These are phyloP conservation scores for Ogataea saltuana DNA, from an alignment of 805 yeast genomes.

Conservation along the genomic window DNA sequence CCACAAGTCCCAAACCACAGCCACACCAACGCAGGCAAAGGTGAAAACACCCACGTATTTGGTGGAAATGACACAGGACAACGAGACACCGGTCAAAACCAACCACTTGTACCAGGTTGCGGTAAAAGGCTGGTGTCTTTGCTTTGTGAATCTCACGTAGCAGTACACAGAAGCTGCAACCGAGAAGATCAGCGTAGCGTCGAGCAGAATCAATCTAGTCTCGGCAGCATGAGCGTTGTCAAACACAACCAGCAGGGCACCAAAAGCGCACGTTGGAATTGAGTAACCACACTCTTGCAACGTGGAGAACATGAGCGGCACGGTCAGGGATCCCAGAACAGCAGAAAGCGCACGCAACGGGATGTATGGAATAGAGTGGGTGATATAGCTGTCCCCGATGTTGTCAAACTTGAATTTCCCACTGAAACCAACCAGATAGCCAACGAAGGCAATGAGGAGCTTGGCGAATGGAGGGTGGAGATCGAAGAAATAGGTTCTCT, in stretches of 20 bases:
- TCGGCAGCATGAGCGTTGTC: conserved; percentile 91
- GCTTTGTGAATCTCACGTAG: conserved; percentile 76
- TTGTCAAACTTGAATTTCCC: conserved; percentile 91
- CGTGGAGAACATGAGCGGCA: conserved; percentile 81
- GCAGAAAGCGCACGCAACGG: conserved; percentile 82
- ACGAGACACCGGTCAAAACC: conserved; percentile 73
- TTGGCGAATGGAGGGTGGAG: conserved; percentile 98
- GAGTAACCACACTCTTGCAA: conserved; percentile 83
- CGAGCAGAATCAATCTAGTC: conserved; percentile 86
- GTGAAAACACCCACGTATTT: conserved; percentile 96
- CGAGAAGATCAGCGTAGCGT: conserved; percentile 81
- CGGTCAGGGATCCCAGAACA: conserved; percentile 74
- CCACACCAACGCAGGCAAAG: conserved; percentile 81
- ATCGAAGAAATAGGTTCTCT: conserved; percentile 91
- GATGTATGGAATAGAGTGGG: conserved; percentile 81
- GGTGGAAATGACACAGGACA: conserved; percentile 91
- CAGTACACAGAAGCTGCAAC: conserved; percentile 79
- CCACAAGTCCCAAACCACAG: conserved; percentile 89
- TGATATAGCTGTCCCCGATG: conserved; percentile 79
- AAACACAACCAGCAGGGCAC: conserved; percentile 72
- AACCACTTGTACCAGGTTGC: conserved; percentile 88
- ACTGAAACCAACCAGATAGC: conserved; percentile 84
- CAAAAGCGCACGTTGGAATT: conserved; percentile 75
- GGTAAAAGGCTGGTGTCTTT: conserved; percentile 66
- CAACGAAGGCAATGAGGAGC: conserved; percentile 84